Evolutionary conservation across 106 monocot species (phyloP), one percentile per base, ranked within the genome.

Genomic region (Vanilla planifolia): DNA sequence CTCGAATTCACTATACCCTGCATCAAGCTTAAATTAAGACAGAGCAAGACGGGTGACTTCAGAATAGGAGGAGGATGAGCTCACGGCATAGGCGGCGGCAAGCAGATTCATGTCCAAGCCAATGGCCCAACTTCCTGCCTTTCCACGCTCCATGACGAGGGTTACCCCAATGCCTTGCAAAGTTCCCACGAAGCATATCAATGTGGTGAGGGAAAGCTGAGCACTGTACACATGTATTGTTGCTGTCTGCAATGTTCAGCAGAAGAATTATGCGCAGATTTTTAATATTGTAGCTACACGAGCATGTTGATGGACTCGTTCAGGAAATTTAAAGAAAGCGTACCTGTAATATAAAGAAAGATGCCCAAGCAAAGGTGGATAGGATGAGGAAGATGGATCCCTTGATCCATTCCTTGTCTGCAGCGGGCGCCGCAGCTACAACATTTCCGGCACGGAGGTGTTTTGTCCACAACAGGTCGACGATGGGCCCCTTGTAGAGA

Each of bases 81-180:
- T 62, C 21, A 88, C 88, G 37, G 88, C 88, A 62, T 98, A 98
- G n/a, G 91, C 96, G 33, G 96, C 96, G 15, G 96, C 86, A 60
- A 98, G 87, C 52, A 98, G 90, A 81, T 98, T 88, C 75, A 98
- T 82, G 74, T 98, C 91, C 50, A 73, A 98, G 20, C 96, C 96
- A 17, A 98, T 85, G 48, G 20, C 59, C 96, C 96, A 98, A 10
- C 41, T 81, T 5, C 81, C 77, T 16, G 60, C 57, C 42, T 70
- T 76, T 64, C 71, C 78, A 68, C 72, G 78, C 71, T 98, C 90
- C 96, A 91, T 78, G n/a, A 77, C 79, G 22, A 98, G 66, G 50
- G 91, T 85, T 66, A 91, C 91, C 8, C 67, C 96, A 57, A 77
- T 75, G 66, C 91, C 83, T 75, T 96, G 95, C 15, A 96, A 68